phyloP scores from a whole-genome alignment of 805 yeast genomes.

The Barnettozyma californica region DNA sequence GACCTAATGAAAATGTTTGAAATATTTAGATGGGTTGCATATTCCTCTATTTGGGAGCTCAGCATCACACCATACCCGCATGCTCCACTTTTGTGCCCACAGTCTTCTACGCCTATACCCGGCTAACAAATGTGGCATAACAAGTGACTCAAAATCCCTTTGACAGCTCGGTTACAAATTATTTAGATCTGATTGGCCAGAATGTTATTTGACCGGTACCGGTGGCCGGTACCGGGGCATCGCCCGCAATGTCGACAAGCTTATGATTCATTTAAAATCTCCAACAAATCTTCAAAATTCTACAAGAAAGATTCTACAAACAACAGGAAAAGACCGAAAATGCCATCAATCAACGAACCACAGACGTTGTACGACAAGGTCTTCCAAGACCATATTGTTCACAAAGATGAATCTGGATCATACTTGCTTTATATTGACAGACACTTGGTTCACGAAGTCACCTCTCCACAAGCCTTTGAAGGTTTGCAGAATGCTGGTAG shows the following conservation, averaged over 20 bases:
- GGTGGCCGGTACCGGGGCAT: not conserved
- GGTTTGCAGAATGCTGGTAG: conserved; percentile 88
- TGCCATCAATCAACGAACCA: conserved; percentile 36
- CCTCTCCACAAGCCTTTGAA: conserved; percentile 98
- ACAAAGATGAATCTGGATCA: conserved; percentile 83
- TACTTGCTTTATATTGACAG: conserved; percentile 89
- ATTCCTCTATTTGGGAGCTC: too few species aligned
- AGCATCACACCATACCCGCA: not conserved
- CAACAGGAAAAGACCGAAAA: conserved; percentile 4
- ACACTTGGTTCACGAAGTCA: conserved; percentile 96
- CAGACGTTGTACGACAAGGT: conserved; percentile 93
- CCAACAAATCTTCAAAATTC: not conserved
- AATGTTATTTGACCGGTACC: not conserved
- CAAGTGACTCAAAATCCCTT: not conserved
- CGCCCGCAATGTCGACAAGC: not conserved
- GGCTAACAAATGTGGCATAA: not conserved
- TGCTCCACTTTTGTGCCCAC: not conserved
- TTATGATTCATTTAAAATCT: not conserved
- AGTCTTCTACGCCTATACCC: not conserved
- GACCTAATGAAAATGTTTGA: too few species aligned
- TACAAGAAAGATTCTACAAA: not conserved
- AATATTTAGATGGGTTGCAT: too few species aligned
- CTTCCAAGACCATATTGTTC: conserved; percentile 90
- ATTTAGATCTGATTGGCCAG: not conserved
- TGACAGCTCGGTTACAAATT: not conserved